Evolutionary conservation across 78 protist species (phyloP).

Genomic region (Dictyostelium discoideum): DNA sequence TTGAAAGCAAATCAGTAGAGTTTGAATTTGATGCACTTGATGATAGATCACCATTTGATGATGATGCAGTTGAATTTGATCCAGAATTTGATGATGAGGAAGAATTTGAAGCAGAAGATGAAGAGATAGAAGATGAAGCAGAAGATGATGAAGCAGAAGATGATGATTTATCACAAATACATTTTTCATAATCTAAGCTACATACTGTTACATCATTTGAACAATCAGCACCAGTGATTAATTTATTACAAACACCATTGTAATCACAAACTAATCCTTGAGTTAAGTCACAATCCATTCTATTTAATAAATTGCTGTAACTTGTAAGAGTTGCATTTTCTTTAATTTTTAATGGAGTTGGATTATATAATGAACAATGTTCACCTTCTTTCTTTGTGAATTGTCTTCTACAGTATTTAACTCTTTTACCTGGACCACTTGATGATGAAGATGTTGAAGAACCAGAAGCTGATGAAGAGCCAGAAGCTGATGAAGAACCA

Average conservation of each 20-base stretch:
- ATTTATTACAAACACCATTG: neutral
- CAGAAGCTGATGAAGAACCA: neutral
- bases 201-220: neutral
- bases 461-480: neutral
- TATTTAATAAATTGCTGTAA: neutral
- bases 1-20: slow-evolving; percentile 1
- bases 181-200: neutral
- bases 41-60: neutral
- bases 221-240: neutral
- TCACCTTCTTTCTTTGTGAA: slow-evolving; percentile 9
- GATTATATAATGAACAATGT: neutral
- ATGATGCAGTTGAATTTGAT: neutral
- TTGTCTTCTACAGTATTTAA: slow-evolving; percentile 11
- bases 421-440: neutral
- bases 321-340: neutral
- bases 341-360: neutral
- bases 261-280: neutral
- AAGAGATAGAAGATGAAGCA: neutral
- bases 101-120: neutral
- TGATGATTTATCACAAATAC: neutral
- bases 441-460: neutral
- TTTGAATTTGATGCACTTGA: slow-evolving; percentile 2
- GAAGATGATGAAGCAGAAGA: neutral
- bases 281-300: slow-evolving; percentile 2
- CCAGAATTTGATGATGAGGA: neutral